Evolutionary conservation across 371 early-diverging fungal genomes (phyloP).

Genomic region (Lichtheimia corymbifera): DNA sequence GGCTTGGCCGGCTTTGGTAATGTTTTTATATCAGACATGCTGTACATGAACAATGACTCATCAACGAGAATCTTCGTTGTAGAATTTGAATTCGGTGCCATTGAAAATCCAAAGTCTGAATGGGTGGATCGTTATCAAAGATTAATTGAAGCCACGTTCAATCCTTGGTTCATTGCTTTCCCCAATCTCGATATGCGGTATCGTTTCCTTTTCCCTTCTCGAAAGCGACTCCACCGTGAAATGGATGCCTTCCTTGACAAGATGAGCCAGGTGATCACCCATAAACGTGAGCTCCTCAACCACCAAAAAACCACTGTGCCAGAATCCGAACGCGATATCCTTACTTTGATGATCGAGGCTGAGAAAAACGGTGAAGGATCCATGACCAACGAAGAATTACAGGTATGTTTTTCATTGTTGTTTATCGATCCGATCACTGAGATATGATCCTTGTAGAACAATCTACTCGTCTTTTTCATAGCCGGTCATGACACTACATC

Average conservation of each 20-base stretch:
- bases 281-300: constrained; percentile 24
- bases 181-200: constrained; percentile 41
- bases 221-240: constrained; percentile 29
- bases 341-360: constrained; percentile 47
- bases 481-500: constrained; percentile 30
- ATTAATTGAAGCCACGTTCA: constrained; percentile 8
- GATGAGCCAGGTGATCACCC: constrained; percentile 37
- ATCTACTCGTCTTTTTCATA: constrained; percentile 29
- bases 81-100: constrained; percentile 22
- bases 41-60: neutral
- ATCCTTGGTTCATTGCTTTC: constrained; percentile 45
- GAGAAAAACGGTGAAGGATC: constrained; percentile 25
- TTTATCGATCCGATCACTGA: neutral
- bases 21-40: neutral
- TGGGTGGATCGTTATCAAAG: constrained; percentile 19
- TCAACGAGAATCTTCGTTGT: neutral
- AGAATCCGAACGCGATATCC: constrained; percentile 32
- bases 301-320: constrained; percentile 18
- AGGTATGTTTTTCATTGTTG: constrained; percentile 17
- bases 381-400: constrained; percentile 32
- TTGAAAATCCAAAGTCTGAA: constrained; percentile 5
- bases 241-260: constrained; percentile 22
- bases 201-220: constrained; percentile 24
- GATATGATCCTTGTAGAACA: constrained; percentile 11
- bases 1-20: constrained; percentile 32